Base-by-base conservation (phyloP, 108 stramenopile genomes). In the Nitzschia sp. region DNA sequence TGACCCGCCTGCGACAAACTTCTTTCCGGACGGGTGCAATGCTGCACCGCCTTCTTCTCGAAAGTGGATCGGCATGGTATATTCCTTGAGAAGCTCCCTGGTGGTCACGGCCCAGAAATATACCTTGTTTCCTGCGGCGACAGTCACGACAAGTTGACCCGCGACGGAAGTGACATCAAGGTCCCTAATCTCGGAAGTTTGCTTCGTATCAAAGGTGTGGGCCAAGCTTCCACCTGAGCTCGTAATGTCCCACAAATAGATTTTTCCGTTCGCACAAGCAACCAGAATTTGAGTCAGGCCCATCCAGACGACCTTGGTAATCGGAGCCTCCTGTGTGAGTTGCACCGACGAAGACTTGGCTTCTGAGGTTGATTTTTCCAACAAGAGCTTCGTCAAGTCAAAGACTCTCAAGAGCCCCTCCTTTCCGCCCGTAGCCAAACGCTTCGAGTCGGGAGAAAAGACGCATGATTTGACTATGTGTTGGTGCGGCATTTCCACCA, bases 381-480 rank as follows among this genome's bases (percentile, higher is more conserved):
- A 13, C n/a, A 57, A 35, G 0, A 66, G 71, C 22, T 69, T 8
- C 33, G 56, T 58, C 17, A 97, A 63, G 66, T 94, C 86, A 70
- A 78, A 99, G 22, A 99, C 66, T 34, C 96, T 86, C 29, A 97
- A 62, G 29, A 87, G 56, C 16, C 96, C 97, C 58, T 98, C 97
- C 68, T 98, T 89, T 53, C 99, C 97, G 3, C 95, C 98, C 13
- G 96, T 96, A 16, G 93, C 97, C 56, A 98, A 72, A 2, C 50
- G 57, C 21, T 54, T 53, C 45, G 87, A 83, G 61, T 94, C 89
- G 5, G 75, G 80, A 21, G 92, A 87, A 81, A 98, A 98, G 58
- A 92, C 94, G 28, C 95, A 81, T 1, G 94, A 87, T 82, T 98
- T 98, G 52, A 98, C 98, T 32, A 99, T 96, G 74, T 99, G 98